These are phyloP conservation scores for Mucor saturninus DNA, from an alignment of 371 early-diverging fungal species.

Conservation along the genomic window DNA sequence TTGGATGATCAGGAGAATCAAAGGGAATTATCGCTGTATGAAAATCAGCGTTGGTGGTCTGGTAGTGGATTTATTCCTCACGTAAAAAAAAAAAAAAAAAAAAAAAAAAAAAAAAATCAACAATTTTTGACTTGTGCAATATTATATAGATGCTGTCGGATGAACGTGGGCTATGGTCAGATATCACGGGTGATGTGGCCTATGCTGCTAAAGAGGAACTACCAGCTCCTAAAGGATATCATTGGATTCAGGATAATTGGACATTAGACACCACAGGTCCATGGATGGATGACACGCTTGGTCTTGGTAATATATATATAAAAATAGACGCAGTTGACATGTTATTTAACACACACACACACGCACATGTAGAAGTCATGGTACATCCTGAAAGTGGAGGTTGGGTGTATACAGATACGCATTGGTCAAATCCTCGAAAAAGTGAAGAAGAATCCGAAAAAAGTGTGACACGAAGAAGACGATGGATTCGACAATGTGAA, in stretches of 20 bases:
- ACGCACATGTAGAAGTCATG: conserved; percentile 19
- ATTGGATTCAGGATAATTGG: conserved; percentile 52
- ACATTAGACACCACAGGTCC: conserved; percentile 45
- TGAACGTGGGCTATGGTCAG: conserved; percentile 43
- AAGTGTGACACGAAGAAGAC: conserved; percentile 27
- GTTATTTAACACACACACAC: background rate
- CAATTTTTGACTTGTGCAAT: too few relatives aligned
- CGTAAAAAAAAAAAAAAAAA: conserved; percentile 24
- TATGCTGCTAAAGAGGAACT: conserved; percentile 40
- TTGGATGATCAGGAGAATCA: conserved; percentile 29
- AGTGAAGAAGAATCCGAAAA: conserved; percentile 1
- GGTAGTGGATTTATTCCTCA: conserved; percentile 50
- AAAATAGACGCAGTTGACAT: too few relatives aligned
- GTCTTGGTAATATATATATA: conserved; percentile 35
- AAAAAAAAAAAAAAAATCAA: conserved; percentile 8
- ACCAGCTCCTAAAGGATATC: conserved; percentile 45
- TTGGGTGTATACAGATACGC: conserved; percentile 41
- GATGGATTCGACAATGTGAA: conserved; percentile 34
- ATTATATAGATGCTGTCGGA: conserved; percentile 20
- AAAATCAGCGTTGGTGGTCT: conserved; percentile 54
- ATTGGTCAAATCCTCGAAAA: conserved; percentile 31
- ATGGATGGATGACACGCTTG: conserved; percentile 48
- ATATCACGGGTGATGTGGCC: conserved; percentile 36
- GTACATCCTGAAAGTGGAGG: conserved; percentile 37
- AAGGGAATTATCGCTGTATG: conserved; percentile 42